These are phyloP conservation scores for Fusarium algeriense DNA, from an alignment of 2,329 filamentous ascomycete genomes.

Conservation along the genomic window DNA sequence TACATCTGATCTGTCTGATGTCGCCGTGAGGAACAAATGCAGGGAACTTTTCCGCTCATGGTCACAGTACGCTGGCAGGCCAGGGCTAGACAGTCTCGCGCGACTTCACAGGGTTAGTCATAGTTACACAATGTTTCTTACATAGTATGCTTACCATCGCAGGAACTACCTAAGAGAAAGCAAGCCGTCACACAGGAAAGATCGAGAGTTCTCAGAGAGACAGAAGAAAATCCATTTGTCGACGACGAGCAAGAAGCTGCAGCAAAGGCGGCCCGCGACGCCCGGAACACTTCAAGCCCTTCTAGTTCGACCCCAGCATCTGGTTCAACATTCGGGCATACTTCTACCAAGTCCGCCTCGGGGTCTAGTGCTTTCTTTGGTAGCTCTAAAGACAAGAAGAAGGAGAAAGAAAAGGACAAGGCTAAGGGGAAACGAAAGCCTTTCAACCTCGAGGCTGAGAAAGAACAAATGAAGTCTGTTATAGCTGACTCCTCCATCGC, in stretches of 20 bases:
- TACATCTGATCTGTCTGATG: conserved; percentile 85
- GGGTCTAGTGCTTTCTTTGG: conserved; percentile 56
- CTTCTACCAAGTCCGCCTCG: conserved; percentile 53
- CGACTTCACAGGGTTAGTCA: conserved; percentile 74
- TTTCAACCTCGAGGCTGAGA: conserved; percentile 90
- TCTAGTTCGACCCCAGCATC: conserved; percentile 35
- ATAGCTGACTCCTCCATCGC: conserved; percentile 92
- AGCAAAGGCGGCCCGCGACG: conserved; percentile 48
- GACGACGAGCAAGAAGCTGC: conserved; percentile 71
- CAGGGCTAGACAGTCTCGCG: conserved; percentile 84
- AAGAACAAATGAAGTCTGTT: conserved; percentile 85
- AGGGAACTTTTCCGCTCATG: conserved; percentile 88
- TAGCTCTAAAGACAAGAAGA: conserved; percentile 64
- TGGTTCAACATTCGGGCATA: conserved; percentile 19
- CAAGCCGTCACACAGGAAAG: conserved; percentile 80
- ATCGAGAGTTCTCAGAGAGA: conserved; percentile 86
- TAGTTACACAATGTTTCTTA: background rate
- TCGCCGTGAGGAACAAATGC: conserved; percentile 88
- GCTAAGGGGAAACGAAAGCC: conserved; percentile 70
- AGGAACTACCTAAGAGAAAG: conserved; percentile 75
- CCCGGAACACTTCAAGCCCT: conserved; percentile 38
- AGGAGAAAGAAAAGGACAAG: conserved; percentile 65
- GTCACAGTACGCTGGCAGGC: conserved; percentile 85
- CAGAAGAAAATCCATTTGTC: conserved; percentile 78
- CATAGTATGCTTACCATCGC: conserved; percentile 11